Percentiles rank a stretch among this genome's conserved stretches.
phyloP scores from a whole-genome alignment of 768 basidiomycete species.

The Macrolepiota fuliginosa region DNA sequence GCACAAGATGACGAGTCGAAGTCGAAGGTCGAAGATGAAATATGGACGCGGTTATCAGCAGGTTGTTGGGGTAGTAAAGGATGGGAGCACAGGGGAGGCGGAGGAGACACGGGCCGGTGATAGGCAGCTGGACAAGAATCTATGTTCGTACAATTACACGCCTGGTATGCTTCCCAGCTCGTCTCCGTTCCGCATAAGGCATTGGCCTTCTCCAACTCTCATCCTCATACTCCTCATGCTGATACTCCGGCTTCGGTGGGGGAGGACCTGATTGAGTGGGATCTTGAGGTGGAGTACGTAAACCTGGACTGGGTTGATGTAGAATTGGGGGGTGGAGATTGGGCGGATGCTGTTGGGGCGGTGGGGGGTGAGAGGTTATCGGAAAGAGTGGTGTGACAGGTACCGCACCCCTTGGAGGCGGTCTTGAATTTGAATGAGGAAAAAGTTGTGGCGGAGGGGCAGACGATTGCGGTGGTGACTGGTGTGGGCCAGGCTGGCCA shows the following conservation, averaged over 20 bases:
- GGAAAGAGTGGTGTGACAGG: conserved; percentile 34
- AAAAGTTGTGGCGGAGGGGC: conserved; percentile 24
- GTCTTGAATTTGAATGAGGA: conserved; percentile 34
- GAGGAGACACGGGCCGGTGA: conserved; percentile 5
- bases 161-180: conserved; percentile 79
- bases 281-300: conserved; percentile 50
- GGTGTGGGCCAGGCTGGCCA: conserved; percentile 16
- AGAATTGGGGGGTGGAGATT: conserved; percentile 32
- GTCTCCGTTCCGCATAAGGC: conserved; percentile 69
- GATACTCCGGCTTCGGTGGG: conserved; percentile 33
- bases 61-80: background rate
- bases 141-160: conserved; percentile 62
- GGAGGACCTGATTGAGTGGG: conserved; percentile 29
- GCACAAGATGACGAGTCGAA: conserved; percentile 7
- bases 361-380: conserved; percentile 28
- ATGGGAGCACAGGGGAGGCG: background rate
- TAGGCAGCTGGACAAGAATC: conserved; percentile 2
- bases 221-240: conserved; percentile 58
- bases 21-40: conserved; percentile 1
- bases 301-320: conserved; percentile 31
- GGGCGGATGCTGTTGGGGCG: conserved; percentile 26
- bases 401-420: conserved; percentile 28
- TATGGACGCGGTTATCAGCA: background rate
- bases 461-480: conserved; percentile 32
- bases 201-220: conserved; percentile 73